These are phyloP conservation scores for Rehmannia glutinosa DNA, from an alignment of 257 asterid genomes.

Conservation along the genomic window DNA sequence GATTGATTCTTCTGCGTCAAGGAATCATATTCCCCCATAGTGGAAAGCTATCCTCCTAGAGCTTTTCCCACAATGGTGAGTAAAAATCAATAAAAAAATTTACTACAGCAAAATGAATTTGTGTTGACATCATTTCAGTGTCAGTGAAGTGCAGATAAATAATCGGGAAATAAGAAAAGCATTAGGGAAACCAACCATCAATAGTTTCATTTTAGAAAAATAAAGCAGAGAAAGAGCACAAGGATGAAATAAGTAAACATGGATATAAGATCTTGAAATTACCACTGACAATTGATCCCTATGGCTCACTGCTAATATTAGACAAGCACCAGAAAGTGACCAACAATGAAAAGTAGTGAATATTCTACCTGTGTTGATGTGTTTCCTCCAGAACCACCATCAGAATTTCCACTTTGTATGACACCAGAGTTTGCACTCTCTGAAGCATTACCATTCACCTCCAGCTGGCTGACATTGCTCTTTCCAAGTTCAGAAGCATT, in stretches of 20 bases:
- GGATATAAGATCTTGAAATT: background rate
- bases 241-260: background rate
- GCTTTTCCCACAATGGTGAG: background rate
- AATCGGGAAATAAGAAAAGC: background rate
- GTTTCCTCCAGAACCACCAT: conserved; percentile 40
- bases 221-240: background rate
- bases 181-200: background rate
- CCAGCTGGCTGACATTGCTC: conserved; percentile 46
- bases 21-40: background rate
- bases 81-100: background rate
- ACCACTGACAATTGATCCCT: background rate
- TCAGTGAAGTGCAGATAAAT: background rate
- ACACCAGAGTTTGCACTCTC: conserved; percentile 36
- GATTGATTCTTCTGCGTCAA: background rate
- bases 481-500: conserved; percentile 53
- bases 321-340: conserved; percentile 1
- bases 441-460: conserved; percentile 40
- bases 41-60: background rate
- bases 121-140: background rate
- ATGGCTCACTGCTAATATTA: background rate
- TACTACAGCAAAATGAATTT: background rate
- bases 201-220: background rate
- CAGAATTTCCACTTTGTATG: conserved; percentile 49
- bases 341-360: conserved; percentile 4
- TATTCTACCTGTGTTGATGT: conserved; percentile 54